Conservation (phyloP, 164 flowering plant genomes). For the Vitis vinifera region DNA sequence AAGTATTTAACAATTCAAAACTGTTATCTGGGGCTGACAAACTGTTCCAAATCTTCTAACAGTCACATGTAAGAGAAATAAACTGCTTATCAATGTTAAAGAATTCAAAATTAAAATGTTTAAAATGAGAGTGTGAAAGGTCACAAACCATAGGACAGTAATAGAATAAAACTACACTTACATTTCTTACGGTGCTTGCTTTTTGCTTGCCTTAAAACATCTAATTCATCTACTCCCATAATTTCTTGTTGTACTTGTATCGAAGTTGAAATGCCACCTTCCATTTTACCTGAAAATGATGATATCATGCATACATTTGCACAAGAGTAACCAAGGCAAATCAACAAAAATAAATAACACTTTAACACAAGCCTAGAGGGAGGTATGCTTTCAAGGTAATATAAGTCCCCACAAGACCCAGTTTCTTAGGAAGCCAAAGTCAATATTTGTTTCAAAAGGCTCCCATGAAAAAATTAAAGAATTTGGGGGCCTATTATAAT, state of each 20-base stretch:
- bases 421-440: too few relatives aligned
- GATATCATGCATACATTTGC: too few relatives aligned
- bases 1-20: too few relatives aligned
- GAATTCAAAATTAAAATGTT: neutral
- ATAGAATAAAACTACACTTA: conserved; percentile 31
- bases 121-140: neutral
- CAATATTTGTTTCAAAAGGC: too few relatives aligned
- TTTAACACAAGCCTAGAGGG: neutral
- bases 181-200: conserved; percentile 47
- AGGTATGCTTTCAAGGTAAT: neutral
- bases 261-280: conserved; percentile 13
- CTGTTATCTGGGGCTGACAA: too few relatives aligned
- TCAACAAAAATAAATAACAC: neutral
- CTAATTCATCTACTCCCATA: conserved; percentile 9
- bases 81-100: neutral
- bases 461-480: too few relatives aligned
- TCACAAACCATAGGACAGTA: neutral
- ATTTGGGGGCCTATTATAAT: too few relatives aligned
- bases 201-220: conserved; percentile 19
- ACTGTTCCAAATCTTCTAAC: too few relatives aligned
- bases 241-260: conserved; percentile 7
- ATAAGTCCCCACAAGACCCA: neutral
- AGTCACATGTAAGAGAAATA: neutral
- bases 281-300: conserved; percentile 18
- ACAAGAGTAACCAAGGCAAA: too few relatives aligned